A percentile compares a stretch with the other conserved stretches of the same genome.
Evolutionary conservation across 495 filamentous ascomycete species (phyloP).

Genomic region (Letharia columbiana): DNA sequence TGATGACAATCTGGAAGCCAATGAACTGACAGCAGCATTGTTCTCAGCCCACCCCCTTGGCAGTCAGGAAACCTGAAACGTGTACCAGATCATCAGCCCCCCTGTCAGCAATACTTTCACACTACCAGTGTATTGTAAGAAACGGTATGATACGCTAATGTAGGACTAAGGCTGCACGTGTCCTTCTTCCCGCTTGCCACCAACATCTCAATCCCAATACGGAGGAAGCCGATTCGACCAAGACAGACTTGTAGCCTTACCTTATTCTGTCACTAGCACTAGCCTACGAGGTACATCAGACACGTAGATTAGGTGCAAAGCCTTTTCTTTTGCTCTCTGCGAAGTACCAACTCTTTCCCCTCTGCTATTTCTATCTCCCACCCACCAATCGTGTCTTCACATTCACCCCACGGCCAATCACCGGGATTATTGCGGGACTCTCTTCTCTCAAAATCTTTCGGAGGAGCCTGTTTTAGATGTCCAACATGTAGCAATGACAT

Average conservation of each 20-base stretch:
- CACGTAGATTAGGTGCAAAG: not conserved
- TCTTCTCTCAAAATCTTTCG: not conserved
- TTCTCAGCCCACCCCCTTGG: not conserved
- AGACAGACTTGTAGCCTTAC: constrained; percentile 1
- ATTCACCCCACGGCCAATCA: constrained; percentile 6
- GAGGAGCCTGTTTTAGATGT: not conserved
- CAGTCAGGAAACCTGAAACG: not conserved
- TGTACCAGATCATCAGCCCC: not conserved
- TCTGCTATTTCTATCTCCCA: not conserved
- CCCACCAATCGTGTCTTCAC: not conserved
- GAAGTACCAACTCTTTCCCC: not conserved
- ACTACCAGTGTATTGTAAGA: constrained; percentile 1
- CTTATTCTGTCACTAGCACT: not conserved
- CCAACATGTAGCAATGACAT: constrained; percentile 10
- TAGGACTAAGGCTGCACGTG: constrained; percentile 13
- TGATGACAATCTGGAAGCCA: not conserved
- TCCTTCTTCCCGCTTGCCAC: constrained; percentile 12
- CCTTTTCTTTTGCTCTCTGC: not conserved
- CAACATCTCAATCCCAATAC: constrained; percentile 7
- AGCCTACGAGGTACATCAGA: no score
- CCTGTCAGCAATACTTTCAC: not conserved
- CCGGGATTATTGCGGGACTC: constrained; percentile 1
- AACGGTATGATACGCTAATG: not conserved
- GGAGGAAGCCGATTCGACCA: constrained; percentile 11
- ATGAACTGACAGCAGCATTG: not conserved